Evolutionary conservation across 306 rosid genomes (phyloP), one percentile per base, ranked within the genome.

Genomic region (Prunus kanzakura): DNA sequence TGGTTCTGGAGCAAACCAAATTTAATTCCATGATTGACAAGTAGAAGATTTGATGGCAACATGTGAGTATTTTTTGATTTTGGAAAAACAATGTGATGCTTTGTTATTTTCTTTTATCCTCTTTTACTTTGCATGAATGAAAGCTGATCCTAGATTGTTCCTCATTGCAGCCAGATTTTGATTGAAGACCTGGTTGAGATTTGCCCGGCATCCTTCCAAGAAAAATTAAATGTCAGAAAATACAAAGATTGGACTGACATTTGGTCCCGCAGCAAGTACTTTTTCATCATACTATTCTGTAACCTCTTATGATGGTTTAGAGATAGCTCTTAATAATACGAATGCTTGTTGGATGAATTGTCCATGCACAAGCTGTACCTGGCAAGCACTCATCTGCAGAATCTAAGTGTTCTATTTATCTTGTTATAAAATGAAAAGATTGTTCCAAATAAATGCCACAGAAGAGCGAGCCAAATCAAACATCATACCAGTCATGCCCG

Each of bases 91-190:
- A 49, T 69, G 1, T 4, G 35, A 19, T 25, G 45, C 67, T 10
- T 27, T 43, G 18, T 8, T 58, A 23, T 35, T 58, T 41, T 58
- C 4, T 2, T 18, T 45, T 5, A 6, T 11, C 11, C 19, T 18
- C 67, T 2, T 11, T 14, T 56, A 9, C 8, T 71, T 43, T 32
- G 20, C 56, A 45, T 68, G 64, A 20, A 55, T 12, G 65, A 35
- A 64, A 18, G 6, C 69, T 64, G 55, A 73, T 19, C n/a, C 77
- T 5, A 18, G 45, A 73, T 73, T 73, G 18, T 73, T 35, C 29
- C 6, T 38, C 7, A 3, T 58, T 25, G 16, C 43, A 43, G 54
- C 25, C 77, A 43, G 38, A 50, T 43, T 60, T 18, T 23, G 11
- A 43, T 57, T 58, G 46, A 45, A 25, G 67, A 57, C 63, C 64